These are phyloP conservation scores for Coniochaeta sp. DNA, from an alignment of 2,329 filamentous ascomycete species.

Conservation along the genomic window DNA sequence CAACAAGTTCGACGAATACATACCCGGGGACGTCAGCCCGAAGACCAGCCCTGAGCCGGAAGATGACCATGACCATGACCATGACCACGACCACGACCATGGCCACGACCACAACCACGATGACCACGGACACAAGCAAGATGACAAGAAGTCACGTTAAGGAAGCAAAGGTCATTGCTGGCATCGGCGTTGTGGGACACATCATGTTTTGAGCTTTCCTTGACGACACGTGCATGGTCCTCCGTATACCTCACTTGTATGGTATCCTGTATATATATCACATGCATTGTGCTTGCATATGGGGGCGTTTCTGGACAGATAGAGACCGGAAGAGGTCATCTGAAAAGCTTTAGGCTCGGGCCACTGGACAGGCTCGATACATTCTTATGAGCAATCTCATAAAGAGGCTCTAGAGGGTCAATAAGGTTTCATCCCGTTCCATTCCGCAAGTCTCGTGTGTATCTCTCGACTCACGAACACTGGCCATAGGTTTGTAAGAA, in stretches of 20 bases:
- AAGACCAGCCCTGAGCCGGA: conserved; percentile 54
- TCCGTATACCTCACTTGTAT: not conserved
- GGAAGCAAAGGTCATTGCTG: not conserved
- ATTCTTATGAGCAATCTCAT: not conserved
- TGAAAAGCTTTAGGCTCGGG: not conserved
- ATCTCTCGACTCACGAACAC: not conserved
- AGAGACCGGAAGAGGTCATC: not conserved
- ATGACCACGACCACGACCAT: conserved; percentile 34
- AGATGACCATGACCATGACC: conserved; percentile 35
- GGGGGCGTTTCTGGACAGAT: not conserved
- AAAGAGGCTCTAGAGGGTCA: not conserved
- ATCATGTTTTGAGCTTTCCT: not conserved
- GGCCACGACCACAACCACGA: conserved; percentile 21
- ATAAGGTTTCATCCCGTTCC: not conserved
- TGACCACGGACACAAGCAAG: conserved; percentile 19
- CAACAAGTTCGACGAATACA: conserved; percentile 69
- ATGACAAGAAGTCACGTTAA: conserved; percentile 9
- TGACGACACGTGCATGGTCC: not conserved
- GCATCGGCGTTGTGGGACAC: not conserved
- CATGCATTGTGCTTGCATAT: not conserved
- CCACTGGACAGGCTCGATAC: not conserved
- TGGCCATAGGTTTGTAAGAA: not conserved
- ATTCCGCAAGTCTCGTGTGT: not conserved
- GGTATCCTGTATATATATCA: not conserved
- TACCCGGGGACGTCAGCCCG: conserved; percentile 53